Conservation (phyloP, 441 rosid genomes). For the Euphorbia celastroides region DNA sequence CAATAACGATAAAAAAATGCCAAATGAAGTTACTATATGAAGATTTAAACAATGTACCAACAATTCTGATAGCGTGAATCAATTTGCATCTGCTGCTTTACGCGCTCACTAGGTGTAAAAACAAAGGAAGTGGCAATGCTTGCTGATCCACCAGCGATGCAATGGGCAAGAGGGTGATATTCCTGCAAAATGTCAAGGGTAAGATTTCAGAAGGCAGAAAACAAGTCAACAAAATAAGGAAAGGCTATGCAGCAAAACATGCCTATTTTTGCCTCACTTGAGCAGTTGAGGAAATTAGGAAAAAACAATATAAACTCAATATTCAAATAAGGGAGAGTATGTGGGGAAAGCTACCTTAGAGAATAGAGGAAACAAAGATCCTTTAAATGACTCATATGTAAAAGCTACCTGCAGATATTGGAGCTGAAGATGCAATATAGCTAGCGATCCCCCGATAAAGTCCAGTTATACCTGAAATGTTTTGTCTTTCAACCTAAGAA, state of each 20-base stretch:
- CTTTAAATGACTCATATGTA: constrained; percentile 83
- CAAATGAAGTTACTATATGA: background rate
- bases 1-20: background rate
- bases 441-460: constrained; percentile 72
- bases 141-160: constrained; percentile 92
- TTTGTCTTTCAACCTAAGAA: constrained; percentile 13
- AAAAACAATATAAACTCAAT: constrained; percentile 8
- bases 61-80: constrained; percentile 72
- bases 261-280: background rate
- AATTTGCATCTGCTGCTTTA: constrained; percentile 98
- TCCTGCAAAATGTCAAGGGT: constrained; percentile 43
- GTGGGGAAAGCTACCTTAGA: constrained; percentile 47
- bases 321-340: background rate
- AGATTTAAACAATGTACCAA: constrained; percentile 43
- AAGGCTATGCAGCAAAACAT: background rate
- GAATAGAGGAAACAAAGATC: constrained; percentile 62
- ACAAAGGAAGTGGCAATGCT: constrained; percentile 87
- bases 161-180: constrained; percentile 65
- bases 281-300: background rate
- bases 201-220: background rate
- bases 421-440: constrained; percentile 84
- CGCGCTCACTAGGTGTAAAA: constrained; percentile 83
- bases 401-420: constrained; percentile 81
- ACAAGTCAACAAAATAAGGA: background rate
- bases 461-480: constrained; percentile 60